Conservation (phyloP, 768 basidiomycete species). For the Mycena filopes region DNA sequence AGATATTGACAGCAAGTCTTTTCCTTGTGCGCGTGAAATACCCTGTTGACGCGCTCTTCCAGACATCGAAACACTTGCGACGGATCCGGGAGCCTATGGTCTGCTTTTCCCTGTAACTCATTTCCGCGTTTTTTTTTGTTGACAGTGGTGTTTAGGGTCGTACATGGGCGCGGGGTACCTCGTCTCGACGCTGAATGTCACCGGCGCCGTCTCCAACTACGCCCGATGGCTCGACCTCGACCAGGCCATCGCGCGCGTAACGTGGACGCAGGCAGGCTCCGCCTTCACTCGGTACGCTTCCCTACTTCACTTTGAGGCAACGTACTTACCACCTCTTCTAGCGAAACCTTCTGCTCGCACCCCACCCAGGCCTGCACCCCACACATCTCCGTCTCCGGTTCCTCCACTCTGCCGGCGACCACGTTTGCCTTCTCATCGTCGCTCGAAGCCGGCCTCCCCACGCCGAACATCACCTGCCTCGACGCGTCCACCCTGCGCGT, state of each 20-base stretch:
- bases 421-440: conserved; percentile 57
- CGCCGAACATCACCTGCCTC: conserved; percentile 70
- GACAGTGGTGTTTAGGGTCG: conserved; percentile 60
- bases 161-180: conserved; percentile 75
- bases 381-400: conserved; percentile 52
- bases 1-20: conserved; percentile 60
- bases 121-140: conserved; percentile 11
- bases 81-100: conserved; percentile 73
- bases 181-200: conserved; percentile 57
- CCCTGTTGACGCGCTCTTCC: conserved; percentile 7
- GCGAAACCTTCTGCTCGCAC: conserved; percentile 74
- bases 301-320: background rate
- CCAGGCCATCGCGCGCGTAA: conserved; percentile 63
- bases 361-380: conserved; percentile 71
- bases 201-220: conserved; percentile 57
- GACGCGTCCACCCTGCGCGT: conserved; percentile 65
- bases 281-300: conserved; percentile 60
- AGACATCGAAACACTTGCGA: conserved; percentile 67
- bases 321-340: conserved; percentile 30
- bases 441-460: conserved; percentile 59
- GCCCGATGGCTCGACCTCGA: conserved; percentile 79
- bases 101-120: background rate
- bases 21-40: background rate
- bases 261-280: conserved; percentile 65
- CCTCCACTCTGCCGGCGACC: conserved; percentile 30